Evolutionary conservation across 2,329 filamentous ascomycete genomes (phyloP), one percentile per base, ranked within the genome.

Genomic region (Aphanoascus verrucosus): DNA sequence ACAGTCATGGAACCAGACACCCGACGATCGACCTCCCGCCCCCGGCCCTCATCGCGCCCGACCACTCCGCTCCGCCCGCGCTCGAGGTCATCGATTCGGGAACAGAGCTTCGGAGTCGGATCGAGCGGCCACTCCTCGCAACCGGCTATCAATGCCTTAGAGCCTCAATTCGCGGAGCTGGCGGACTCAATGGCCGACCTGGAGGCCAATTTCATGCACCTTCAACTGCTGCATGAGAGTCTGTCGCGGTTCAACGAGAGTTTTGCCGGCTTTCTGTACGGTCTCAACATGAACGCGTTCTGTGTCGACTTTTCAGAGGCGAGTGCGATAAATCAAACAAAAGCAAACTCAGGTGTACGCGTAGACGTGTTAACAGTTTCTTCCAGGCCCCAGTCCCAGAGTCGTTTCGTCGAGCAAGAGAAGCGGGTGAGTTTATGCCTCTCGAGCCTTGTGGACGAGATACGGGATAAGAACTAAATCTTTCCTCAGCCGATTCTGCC

Each of bases 201-300:
- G 8, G 93, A 98, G 74, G 88, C 89, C 56, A 97, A 98, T 69
- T 89, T 97, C 75, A 88, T 94, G 84, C 89, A 96, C 67, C 83
- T 98, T 60, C 91, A 97, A 69, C 74, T 96, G 58, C 94, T 98
- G 84, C 89, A 98, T 65, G 91, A 97, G 74, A 94, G 88, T 64
- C 72, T 98, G 60, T 82, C 88, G 20, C 82, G 93, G 23, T 98
- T 98, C 70, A 91, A 85, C 69, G 93, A 98, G 76, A 94, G 86
- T 65, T 98, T 98, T 69, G 89, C 89, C 1, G 88, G 85, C 61
- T 97, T 98, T 64, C 72, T 98, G 44, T 98, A 97, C 63, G 93
- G 93, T 1, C 70, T 98, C 67, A 97, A 97, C 66, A 96, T 98
- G 90, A 97, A 96, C 69, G 93, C 93, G 1, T 98, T 97, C 67